A percentile compares a stretch with the other conserved stretches of the same genome.
These are phyloP conservation scores for Marasmius sp. DNA, from an alignment of 1,284 basidiomycete species.

Conservation along the genomic window DNA sequence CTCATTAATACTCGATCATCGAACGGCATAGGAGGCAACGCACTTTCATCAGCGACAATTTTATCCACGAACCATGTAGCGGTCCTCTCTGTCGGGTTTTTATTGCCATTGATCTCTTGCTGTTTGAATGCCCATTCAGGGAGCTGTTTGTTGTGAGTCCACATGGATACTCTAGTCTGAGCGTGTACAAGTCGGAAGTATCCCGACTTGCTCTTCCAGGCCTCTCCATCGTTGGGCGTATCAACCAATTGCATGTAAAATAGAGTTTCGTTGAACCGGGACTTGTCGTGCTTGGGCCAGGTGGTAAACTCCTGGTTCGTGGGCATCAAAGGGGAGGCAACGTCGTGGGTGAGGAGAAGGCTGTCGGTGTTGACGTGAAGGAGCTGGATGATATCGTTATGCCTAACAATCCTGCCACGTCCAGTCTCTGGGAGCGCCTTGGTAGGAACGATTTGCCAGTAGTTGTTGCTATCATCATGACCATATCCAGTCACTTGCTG, in stretches of 20 bases:
- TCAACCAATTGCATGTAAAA: constrained; percentile 79
- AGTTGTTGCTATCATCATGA: constrained; percentile 91
- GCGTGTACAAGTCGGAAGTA: constrained; percentile 90
- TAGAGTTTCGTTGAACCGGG: constrained; percentile 82
- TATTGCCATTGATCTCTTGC: constrained; percentile 98
- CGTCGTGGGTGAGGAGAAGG: constrained; percentile 91
- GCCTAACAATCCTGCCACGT: constrained; percentile 84
- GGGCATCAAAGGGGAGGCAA: constrained; percentile 94
- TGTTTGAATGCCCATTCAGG: constrained; percentile 98
- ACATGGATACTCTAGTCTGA: constrained; percentile 89
- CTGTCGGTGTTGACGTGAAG: constrained; percentile 86
- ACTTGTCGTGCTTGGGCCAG: constrained; percentile 70
- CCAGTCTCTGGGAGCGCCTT: constrained; percentile 89
- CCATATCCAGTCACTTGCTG: constrained; percentile 99
- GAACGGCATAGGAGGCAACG: constrained; percentile 24
- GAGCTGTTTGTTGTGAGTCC: constrained; percentile 84
- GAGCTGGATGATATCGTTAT: constrained; percentile 88
- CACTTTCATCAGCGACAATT: constrained; percentile 74
- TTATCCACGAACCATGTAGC: constrained; percentile 90
- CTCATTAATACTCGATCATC: constrained; percentile 7
- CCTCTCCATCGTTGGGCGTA: constrained; percentile 64
- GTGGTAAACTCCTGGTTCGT: constrained; percentile 99
- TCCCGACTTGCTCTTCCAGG: constrained; percentile 89
- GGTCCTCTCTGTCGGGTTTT: constrained; percentile 82
- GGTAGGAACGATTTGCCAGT: constrained; percentile 95